Percentiles rank a stretch among this genome's conserved stretches.
These are phyloP conservation scores for Irpex sp. DNA, from an alignment of 1,284 basidiomycete genomes.

Conservation along the genomic window DNA sequence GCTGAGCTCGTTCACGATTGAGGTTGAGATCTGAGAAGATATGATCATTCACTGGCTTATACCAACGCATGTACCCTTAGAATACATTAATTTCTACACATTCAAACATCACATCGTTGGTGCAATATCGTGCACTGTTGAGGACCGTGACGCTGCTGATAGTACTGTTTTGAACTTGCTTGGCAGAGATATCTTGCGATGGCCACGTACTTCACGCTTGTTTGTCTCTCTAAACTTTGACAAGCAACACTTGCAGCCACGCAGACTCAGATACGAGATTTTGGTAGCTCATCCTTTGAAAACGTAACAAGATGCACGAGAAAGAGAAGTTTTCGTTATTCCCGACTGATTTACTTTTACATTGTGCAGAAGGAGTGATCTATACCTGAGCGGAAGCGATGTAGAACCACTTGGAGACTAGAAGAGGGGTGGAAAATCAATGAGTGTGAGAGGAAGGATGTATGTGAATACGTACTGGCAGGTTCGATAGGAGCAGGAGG, in stretches of 20 bases:
- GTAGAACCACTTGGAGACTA: constrained; percentile 89
- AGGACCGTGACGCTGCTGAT: neutral
- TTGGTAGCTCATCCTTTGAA: neutral
- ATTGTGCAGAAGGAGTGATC: constrained; percentile 15
- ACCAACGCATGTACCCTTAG: constrained; percentile 7
- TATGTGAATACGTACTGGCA: constrained; percentile 57
- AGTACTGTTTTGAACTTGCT: neutral
- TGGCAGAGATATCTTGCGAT: neutral
- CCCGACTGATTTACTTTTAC: constrained; percentile 11
- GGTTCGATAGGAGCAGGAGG: constrained; percentile 86
- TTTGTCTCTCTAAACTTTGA: neutral
- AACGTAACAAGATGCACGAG: neutral
- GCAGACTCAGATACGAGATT: neutral
- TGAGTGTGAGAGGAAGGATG: constrained; percentile 22
- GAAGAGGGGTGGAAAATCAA: constrained; percentile 25
- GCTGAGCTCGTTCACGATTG: no score
- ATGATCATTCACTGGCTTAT: neutral
- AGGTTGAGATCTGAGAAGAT: neutral
- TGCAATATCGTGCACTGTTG: neutral
- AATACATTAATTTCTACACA: neutral
- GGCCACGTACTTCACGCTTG: neutral
- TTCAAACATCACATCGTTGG: neutral
- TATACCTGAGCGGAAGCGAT: constrained; percentile 81
- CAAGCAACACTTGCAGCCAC: neutral
- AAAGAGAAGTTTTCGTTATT: constrained; percentile 5